Base-by-base conservation (phyloP, 2,329 filamentous ascomycete genomes). In the Fusarium transvaalense region DNA sequence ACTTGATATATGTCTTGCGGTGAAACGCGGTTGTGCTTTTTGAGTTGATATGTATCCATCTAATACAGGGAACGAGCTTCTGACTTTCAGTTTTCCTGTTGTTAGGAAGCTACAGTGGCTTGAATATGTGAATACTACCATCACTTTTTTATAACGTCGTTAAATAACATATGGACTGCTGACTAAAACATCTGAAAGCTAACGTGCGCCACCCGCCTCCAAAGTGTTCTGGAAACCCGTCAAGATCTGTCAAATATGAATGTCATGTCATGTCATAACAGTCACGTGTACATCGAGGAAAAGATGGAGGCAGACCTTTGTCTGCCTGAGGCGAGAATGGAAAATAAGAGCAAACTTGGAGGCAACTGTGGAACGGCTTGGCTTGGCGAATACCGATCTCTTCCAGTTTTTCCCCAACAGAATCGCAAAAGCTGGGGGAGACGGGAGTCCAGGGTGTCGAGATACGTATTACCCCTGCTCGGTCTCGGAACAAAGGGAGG, bases 311-410 rank as follows among this genome's bases (percentile, higher is more conserved):
- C 13, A 39, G 15, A 12, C 8, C 12, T 50, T 46, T 47, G n/a
- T 32, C 37, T 68, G 53, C 48, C 59, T 68, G 39, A 61, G 31
- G 21, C 27, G 34, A 54, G 21, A 32, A 45, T 37, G 29, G 41
- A 23, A 43, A 37, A 50, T 29, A 27, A 57, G 46, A 52, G 52
- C 52, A 60, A 57, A 56, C 14, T 27, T 35, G 42, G 35, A 53
- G 54, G 48, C 41, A 52, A 60, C 35, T 48, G 43, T 63, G 56
- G 65, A 54, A 46, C 45, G 35, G 37, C 32, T 48, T 45, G 31
- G 62, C 71, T 73, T 74, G 70, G 72, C 68, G 61, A 60, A 51
- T 51, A 54, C 64, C 71, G 71, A 74, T 74, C 71, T 56, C 60
- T 54, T 45, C 27, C 25, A 41, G 69, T 72, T 71, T 74, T 71